Conservation (phyloP, 805 yeast species). For the Nakazawaea pomicola region DNA sequence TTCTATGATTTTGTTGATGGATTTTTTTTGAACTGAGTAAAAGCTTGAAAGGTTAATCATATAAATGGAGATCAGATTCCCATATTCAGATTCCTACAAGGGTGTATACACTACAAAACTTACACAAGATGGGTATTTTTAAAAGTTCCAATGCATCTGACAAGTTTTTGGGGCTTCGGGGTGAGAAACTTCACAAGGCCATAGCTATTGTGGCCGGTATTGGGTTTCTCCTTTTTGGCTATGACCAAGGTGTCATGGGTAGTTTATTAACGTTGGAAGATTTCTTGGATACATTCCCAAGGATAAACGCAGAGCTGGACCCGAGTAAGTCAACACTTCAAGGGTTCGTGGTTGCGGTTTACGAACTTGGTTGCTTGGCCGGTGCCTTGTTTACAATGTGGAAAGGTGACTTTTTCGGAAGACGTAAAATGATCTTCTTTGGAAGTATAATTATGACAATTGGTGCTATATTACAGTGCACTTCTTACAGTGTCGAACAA, state of each 20-base stretch:
- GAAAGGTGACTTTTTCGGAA: conserved; percentile 36
- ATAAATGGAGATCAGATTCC: too few species aligned
- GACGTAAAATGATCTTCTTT: conserved; percentile 31
- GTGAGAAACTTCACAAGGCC: conserved; percentile 15
- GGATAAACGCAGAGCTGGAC: conserved; percentile 23
- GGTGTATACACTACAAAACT: too few species aligned
- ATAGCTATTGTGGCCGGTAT: conserved; percentile 21
- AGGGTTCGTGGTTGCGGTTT: conserved; percentile 44
- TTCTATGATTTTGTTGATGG: too few species aligned
- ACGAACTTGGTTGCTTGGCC: conserved; percentile 41
- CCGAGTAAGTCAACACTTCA: conserved; percentile 35
- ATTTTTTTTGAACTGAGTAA: too few species aligned
- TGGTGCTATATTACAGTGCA: conserved; percentile 30
- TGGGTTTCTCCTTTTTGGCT: conserved; percentile 42
- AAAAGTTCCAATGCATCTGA: background rate
- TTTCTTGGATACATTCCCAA: conserved; percentile 21
- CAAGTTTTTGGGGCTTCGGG: conserved; percentile 15
- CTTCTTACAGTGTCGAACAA: conserved; percentile 36
- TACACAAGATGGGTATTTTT: background rate
- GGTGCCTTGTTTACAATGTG: conserved; percentile 36
- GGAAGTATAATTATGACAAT: conserved; percentile 34
- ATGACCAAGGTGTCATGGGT: conserved; percentile 51
- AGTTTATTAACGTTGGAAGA: conserved; percentile 20
- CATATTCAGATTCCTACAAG: too few species aligned
- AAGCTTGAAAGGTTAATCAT: too few species aligned